These are phyloP conservation scores for Fusarium setosum DNA, from an alignment of 2,329 filamentous ascomycete species.

Conservation along the genomic window DNA sequence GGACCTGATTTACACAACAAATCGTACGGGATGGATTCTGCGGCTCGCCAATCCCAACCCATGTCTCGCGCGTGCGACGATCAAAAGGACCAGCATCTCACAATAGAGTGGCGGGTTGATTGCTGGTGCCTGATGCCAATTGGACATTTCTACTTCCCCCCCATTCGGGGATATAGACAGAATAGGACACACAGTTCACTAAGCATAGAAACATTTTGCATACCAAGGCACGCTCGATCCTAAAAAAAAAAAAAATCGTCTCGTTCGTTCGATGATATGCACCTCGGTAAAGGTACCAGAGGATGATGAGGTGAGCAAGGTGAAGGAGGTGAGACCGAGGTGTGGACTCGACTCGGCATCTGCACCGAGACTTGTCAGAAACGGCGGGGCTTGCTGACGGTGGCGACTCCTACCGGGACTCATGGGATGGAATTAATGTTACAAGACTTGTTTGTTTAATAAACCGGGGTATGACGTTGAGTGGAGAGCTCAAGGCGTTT, in stretches of 20 bases:
- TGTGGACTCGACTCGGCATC: background rate
- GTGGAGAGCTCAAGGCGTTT: conserved; percentile 34
- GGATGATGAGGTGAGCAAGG: conserved; percentile 3
- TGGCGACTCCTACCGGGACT: conserved; percentile 26
- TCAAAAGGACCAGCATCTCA: conserved; percentile 14
- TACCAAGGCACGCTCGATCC: background rate
- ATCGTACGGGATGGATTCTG: background rate
- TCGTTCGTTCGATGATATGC: background rate
- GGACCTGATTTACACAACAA: background rate
- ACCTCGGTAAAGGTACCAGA: conserved; percentile 16
- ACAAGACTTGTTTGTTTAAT: conserved; percentile 3
- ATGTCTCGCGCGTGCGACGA: conserved; percentile 18
- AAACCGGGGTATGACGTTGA: conserved; percentile 25
- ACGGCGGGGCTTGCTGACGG: conserved; percentile 17
- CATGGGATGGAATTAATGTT: too few species aligned
- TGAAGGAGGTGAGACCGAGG: background rate
- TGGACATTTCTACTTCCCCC: conserved; percentile 4
- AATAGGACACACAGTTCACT: conserved; percentile 2
- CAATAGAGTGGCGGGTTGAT: background rate
- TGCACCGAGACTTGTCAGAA: conserved; percentile 16
- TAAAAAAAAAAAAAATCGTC: conserved; percentile 17
- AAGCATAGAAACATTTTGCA: conserved; percentile 12
- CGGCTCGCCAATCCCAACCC: conserved; percentile 4
- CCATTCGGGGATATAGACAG: conserved; percentile 15
- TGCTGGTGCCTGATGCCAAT: conserved; percentile 3